Conservation (phyloP, 176 grass and related monocot genomes). For the Bolboschoenus planiculmis region DNA sequence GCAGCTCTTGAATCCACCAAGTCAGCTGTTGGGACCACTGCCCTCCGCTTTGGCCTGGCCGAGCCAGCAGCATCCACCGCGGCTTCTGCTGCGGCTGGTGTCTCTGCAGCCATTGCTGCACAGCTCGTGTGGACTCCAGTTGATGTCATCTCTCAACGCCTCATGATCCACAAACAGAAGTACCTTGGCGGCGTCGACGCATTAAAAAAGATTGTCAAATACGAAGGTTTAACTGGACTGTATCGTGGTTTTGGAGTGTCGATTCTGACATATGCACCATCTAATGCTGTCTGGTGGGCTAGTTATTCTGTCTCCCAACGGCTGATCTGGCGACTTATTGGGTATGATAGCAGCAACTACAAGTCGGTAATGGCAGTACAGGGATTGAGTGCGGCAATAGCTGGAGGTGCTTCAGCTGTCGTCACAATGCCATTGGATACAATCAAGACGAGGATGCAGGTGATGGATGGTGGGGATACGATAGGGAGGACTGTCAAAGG, state of each 20-base stretch:
- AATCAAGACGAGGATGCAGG: constrained; percentile 88
- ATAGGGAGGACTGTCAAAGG: constrained; percentile 52
- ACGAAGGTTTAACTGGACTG: constrained; percentile 66
- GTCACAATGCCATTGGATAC: constrained; percentile 98
- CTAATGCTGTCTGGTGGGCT: constrained; percentile 95
- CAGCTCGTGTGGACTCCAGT: constrained; percentile 94
- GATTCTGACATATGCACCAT: constrained; percentile 90
- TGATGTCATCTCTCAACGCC: constrained; percentile 87
- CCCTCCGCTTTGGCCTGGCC: constrained; percentile 45
- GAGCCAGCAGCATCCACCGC: constrained; percentile 60
- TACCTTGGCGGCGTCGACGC: constrained; percentile 64
- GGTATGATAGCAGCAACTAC: constrained; percentile 35
- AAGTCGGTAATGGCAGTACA: constrained; percentile 61
- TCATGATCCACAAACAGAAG: constrained; percentile 70
- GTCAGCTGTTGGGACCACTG: constrained; percentile 71
- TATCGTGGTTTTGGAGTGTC: constrained; percentile 96
- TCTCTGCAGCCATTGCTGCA: constrained; percentile 73
- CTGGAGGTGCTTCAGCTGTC: constrained; percentile 54
- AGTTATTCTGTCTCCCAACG: constrained; percentile 80
- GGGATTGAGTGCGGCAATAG: constrained; percentile 69
- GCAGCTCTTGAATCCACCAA: constrained; percentile 92
- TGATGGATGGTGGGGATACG: constrained; percentile 56
- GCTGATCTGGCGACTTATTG: constrained; percentile 50
- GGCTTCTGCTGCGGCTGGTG: constrained; percentile 57
- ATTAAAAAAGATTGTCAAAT: constrained; percentile 57